Percentiles rank a stretch among this genome's conserved stretches.
Conservation (phyloP, 176 grass and related monocot species). For the Rhynchospora pubera region DNA sequence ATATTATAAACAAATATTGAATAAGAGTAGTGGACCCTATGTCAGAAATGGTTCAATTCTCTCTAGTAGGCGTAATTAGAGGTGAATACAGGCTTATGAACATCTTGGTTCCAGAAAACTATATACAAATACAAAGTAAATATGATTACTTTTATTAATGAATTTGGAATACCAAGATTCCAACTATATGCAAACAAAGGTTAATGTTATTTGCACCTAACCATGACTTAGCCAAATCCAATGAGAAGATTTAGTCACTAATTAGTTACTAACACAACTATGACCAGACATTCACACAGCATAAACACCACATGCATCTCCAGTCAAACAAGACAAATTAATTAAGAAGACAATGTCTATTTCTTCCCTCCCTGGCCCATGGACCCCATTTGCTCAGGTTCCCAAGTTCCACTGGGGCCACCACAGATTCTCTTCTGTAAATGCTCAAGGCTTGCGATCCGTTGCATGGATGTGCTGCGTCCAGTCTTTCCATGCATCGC, state of each 20-base stretch:
- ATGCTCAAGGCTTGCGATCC: conserved; percentile 25
- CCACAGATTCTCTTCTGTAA: conserved; percentile 33
- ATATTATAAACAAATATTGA: too few relatives aligned
- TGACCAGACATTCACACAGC: not conserved
- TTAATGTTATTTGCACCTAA: conserved; percentile 15
- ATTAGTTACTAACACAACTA: conserved; percentile 23
- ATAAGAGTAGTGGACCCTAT: not conserved
- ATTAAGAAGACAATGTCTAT: not conserved
- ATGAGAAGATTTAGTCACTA: conserved; percentile 1
- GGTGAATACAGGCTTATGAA: too few relatives aligned
- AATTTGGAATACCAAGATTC: not conserved
- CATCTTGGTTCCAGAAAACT: too few relatives aligned
- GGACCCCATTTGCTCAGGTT: conserved; percentile 24
- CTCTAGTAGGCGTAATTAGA: too few relatives aligned
- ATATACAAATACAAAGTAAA: not conserved
- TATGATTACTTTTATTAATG: not conserved
- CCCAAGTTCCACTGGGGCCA: not conserved
- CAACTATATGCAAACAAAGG: conserved; percentile 19
- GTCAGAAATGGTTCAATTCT: not conserved
- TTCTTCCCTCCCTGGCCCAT: conserved; percentile 28
- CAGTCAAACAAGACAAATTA: not conserved
- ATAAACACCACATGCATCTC: not conserved
- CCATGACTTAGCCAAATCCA: not conserved
- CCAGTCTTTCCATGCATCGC: conserved; percentile 31
- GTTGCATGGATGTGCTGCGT: conserved; percentile 18